phyloP scores from a whole-genome alignment of 306 rosid species.

The Citrullus mucosospermus region DNA sequence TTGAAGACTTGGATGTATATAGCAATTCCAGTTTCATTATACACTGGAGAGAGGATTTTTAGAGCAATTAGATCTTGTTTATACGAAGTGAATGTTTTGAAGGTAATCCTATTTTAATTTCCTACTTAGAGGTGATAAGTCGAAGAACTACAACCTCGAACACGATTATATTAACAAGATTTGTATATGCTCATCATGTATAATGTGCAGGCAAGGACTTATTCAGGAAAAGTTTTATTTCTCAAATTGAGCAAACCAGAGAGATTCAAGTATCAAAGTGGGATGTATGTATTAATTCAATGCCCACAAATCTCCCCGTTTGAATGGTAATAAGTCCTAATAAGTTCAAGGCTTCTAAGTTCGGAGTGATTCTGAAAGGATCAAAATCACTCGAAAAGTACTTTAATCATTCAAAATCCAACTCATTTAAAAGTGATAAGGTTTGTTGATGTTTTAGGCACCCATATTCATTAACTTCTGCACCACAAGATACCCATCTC shows the following conservation, averaged over 20 bases:
- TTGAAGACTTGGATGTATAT: slow-evolving; percentile 86
- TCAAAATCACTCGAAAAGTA: too few species aligned
- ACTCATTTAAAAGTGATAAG: neutral
- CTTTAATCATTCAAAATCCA: too few species aligned
- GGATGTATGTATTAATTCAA: slow-evolving; percentile 80
- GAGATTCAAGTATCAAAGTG: slow-evolving; percentile 60
- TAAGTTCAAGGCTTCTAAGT: neutral
- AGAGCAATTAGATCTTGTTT: slow-evolving; percentile 72
- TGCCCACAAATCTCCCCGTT: slow-evolving; percentile 80
- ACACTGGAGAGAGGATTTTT: slow-evolving; percentile 58
- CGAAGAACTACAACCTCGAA: neutral
- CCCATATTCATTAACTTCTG: slow-evolving; percentile 88
- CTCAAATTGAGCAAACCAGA: slow-evolving; percentile 74
- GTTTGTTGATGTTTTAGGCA: slow-evolving; percentile 52
- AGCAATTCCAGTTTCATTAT: slow-evolving; percentile 57
- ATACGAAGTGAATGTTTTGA: slow-evolving; percentile 49
- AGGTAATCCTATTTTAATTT: slow-evolving; percentile 29
- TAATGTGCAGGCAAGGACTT: slow-evolving; percentile 40
- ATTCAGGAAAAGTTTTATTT: slow-evolving; percentile 67
- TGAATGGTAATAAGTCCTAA: slow-evolving; percentile 42
- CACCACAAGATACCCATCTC: slow-evolving; percentile 66
- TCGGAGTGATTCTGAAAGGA: neutral
- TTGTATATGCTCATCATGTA: neutral
- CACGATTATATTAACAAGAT: neutral
- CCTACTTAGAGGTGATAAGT: neutral